Evolutionary conservation across 306 rosid genomes (phyloP).

Genomic region (Rosa chinensis): DNA sequence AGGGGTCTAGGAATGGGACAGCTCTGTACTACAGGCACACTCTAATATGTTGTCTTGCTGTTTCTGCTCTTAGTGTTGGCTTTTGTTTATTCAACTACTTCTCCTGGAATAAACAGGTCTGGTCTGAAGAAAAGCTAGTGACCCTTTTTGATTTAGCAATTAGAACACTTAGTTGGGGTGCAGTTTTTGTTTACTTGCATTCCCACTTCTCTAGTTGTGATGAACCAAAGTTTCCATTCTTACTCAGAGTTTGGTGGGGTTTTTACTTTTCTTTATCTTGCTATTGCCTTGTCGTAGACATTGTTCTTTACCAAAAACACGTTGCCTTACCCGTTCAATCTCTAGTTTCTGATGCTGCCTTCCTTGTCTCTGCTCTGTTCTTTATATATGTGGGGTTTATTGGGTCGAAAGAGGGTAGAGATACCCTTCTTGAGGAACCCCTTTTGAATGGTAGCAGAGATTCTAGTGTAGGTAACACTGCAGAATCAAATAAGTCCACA

Average conservation of each 20-base stretch:
- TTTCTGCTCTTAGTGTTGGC: slow-evolving; percentile 40
- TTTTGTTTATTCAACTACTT: slow-evolving; percentile 50
- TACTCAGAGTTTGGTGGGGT: slow-evolving; percentile 62
- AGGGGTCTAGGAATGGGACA: slow-evolving; percentile 19
- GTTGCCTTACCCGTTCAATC: slow-evolving; percentile 34
- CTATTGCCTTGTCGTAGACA: slow-evolving; percentile 45
- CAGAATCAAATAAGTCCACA: slow-evolving; percentile 32
- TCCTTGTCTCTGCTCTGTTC: slow-evolving; percentile 43
- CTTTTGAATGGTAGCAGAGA: slow-evolving; percentile 56
- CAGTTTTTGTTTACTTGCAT: slow-evolving; percentile 40
- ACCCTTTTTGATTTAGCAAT: slow-evolving; percentile 46
- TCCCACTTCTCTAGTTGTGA: slow-evolving; percentile 20
- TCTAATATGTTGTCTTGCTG: slow-evolving; percentile 24
- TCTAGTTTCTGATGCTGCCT: slow-evolving; percentile 45
- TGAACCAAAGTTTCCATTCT: slow-evolving; percentile 26
- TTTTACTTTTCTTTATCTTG: slow-evolving; percentile 44
- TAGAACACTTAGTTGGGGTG: slow-evolving; percentile 49
- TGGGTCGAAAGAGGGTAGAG: slow-evolving; percentile 32
- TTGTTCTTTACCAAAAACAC: slow-evolving; percentile 33
- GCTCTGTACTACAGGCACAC: slow-evolving; percentile 25
- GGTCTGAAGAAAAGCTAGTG: slow-evolving; percentile 41
- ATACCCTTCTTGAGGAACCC: slow-evolving; percentile 51
- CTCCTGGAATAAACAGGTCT: slow-evolving; percentile 37
- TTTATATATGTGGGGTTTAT: slow-evolving; percentile 42
- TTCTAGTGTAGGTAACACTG: slow-evolving; percentile 11